Evolutionary conservation across 2,329 filamentous ascomycete genomes (phyloP), one percentile per base, ranked within the genome.

Genomic region (Cercospora janseana): DNA sequence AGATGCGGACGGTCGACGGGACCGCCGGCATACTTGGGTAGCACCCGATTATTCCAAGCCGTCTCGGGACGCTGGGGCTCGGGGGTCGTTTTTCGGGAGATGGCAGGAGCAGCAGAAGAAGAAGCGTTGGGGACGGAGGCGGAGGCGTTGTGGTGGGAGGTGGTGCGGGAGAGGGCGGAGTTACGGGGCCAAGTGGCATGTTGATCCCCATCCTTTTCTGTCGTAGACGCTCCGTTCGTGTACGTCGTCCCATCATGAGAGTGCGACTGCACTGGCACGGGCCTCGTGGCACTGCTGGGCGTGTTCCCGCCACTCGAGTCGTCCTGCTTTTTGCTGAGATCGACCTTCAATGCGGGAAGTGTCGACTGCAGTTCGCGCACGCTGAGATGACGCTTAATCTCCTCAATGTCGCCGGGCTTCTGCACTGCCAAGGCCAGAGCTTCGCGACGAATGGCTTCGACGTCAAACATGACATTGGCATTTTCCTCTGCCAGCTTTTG

Each of bases 321-420:
- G 13, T 47, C 44, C 28, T 40, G 44, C 42, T 46, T n/a, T n/a
- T n/a, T 44, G 15, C 46, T 50, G 7, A 58, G 41, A 20, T 45
- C 35, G 43, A 96, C 79, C 67, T 89, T 93, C 79, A 96, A 94
- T 0, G 91, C 88, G 37, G 92, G 91, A 18, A 96, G 74, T 1
- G 91, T 96, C 42, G 87, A 90, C 69, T 93, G 80, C 52, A 96
- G 80, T 71, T 97, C 88, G 7, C 60, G 55, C 20, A 67, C 57
- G 26, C 52, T 56, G 38, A 67, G 52, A 54, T 67, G 63, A 32
- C 87, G 89, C 70, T 93, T 83, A 56, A 96, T 81, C 70, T 97
- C 88, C 65, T 83, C 85, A 57, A 94, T 82, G 67, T 83, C 78
- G 18, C 80, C 79, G 34, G 77, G 75, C 40, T 78, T 76, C 55